Base-by-base conservation (phyloP, 179 eudicot species). In the Silene coronaria region DNA sequence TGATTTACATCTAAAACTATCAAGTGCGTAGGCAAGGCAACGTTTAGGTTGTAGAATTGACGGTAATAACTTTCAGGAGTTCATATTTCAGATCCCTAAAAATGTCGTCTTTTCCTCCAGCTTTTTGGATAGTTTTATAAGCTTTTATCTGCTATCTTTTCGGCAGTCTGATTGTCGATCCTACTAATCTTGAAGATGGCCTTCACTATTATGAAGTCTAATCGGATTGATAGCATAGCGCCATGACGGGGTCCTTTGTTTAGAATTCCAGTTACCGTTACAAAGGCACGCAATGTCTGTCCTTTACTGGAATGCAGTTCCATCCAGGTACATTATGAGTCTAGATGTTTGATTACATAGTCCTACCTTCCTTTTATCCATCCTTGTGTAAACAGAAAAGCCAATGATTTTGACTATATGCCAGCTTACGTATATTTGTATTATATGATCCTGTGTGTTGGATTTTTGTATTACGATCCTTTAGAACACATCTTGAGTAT, bases 231-330 rank as follows among this genome's bases (percentile, higher is more conserved):
- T 74, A 86, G 90, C 89, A 88, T 83, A 77, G 87, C 97, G 12
- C 93, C 97, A 27, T 89, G 97, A 92, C 99, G 99, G 79, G 99
- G 99, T 67, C 97, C 99, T 67, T 84, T 95, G 58, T 95, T 95
- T 76, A 81, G 97, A 82, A 86, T 95, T 81, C 97, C 99, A 46
- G 73, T 95, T 19, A 95, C 97, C 58, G 83, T 95, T 71, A 92
- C 97, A 68, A 95, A 95, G 85, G n/a, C n/a, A n/a, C n/a, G 91
- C 97, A 48, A 78, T 78, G 81, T 51, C 78, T 78, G 86, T 79
- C 90, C 62, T 88, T 86, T 72, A 48, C 86, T 17, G 96, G 89
- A 81, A 83, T 92, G 88, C 78, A 91, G 60, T 95, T 91, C 84
- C 32, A 74, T 64, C 97, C 99, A 78, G 99, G 99, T 95, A 38